phyloP scores from a whole-genome alignment of 108 stramenopile species.

The Nitzschia sp. region DNA sequence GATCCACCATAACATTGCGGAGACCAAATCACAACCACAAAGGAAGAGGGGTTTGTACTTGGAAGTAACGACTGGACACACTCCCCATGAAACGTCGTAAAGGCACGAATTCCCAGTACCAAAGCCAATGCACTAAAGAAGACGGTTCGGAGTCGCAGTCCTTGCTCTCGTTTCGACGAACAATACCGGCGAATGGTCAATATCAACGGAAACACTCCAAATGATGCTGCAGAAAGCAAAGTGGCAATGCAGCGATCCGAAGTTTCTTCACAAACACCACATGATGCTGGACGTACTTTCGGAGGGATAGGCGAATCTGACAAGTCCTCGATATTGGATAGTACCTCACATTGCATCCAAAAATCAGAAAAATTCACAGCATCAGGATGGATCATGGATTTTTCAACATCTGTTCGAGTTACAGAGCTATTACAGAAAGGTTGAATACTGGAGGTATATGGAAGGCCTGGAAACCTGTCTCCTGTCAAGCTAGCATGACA shows the following conservation, averaged over 20 bases:
- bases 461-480: too few relatives aligned
- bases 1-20: neutral
- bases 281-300: neutral
- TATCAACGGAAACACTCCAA: conserved; percentile 1
- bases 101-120: neutral
- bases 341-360: too few relatives aligned
- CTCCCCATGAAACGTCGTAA: neutral
- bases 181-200: conserved; percentile 1
- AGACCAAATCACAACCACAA: neutral
- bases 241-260: neutral
- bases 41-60: neutral
- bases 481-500: too few relatives aligned
- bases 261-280: neutral
- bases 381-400: too few relatives aligned
- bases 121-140: conserved; percentile 1
- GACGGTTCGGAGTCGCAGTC: neutral
- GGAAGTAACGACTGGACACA: neutral
- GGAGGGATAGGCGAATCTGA: too few relatives aligned
- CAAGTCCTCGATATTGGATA: too few relatives aligned
- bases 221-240: neutral
- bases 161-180: neutral
- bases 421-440: too few relatives aligned
- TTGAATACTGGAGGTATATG: too few relatives aligned
- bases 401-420: too few relatives aligned
- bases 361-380: too few relatives aligned